A percentile compares a stretch with the other conserved stretches of the same genome.
Conservation (phyloP, 148 eudicot species). For the Agrostemma githago region DNA sequence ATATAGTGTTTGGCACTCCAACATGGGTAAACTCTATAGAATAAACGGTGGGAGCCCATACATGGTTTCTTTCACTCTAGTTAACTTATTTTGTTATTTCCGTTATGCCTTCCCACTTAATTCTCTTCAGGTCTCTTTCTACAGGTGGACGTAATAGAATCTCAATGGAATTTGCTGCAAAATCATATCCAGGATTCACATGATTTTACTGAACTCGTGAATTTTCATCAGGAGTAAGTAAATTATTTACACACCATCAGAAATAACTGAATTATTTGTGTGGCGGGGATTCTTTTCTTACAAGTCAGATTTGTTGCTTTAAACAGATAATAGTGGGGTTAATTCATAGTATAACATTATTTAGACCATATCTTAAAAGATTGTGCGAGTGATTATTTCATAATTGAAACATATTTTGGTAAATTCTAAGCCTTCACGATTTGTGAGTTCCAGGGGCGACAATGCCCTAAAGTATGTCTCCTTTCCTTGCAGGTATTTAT, state of each 20-base stretch:
- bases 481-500: constrained; percentile 65
- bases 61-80: not conserved
- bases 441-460: not conserved
- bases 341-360: not conserved
- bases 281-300: constrained; percentile 1
- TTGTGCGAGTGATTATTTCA: not conserved
- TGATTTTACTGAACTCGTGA: constrained; percentile 91
- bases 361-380: not conserved
- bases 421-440: not conserved
- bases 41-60: not conserved
- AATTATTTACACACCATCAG: constrained; percentile 38
- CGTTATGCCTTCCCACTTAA: constrained; percentile 4
- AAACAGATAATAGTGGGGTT: not conserved
- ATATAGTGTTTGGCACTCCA: too few relatives aligned
- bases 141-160: constrained; percentile 97
- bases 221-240: constrained; percentile 93
- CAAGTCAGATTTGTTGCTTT: not conserved
- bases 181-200: constrained; percentile 78
- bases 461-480: not conserved
- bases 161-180: constrained; percentile 95
- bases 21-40: not conserved
- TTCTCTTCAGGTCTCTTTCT: constrained; percentile 16
- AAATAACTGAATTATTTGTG: constrained; percentile 48
- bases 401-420: not conserved
- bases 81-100: not conserved